Percentiles rank a stretch among this genome's conserved stretches.
These are phyloP conservation scores for Verticillium isaacii DNA, from an alignment of 2,329 filamentous ascomycete species.

Conservation along the genomic window DNA sequence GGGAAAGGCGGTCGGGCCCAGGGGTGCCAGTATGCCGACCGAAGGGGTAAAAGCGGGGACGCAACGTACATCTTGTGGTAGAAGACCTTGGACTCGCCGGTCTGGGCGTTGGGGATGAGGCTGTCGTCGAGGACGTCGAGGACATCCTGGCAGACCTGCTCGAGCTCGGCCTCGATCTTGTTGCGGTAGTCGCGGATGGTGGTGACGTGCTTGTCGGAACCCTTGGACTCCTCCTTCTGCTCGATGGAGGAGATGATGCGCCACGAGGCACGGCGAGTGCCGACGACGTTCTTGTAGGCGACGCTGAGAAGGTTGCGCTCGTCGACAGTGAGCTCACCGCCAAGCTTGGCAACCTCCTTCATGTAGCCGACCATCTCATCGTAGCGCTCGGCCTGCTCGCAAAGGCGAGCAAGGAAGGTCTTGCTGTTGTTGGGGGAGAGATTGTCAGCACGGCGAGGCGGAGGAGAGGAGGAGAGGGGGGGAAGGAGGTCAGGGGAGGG, in stretches of 20 bases:
- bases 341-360: slow-evolving; percentile 97
- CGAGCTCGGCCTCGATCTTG: slow-evolving; percentile 97
- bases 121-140: slow-evolving; percentile 90
- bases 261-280: slow-evolving; percentile 97
- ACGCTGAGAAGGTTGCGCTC: slow-evolving; percentile 98
- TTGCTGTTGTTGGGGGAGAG: slow-evolving; percentile 59
- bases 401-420: slow-evolving; percentile 99
- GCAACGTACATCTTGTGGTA: slow-evolving; percentile 96
- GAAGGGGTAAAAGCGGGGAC: not conserved
- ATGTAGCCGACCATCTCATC: slow-evolving; percentile 99
- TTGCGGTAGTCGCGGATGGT: slow-evolving; percentile 96
- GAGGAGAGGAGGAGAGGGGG: slow-evolving; percentile 7
- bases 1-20: not conserved
- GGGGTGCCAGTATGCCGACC: not conserved
- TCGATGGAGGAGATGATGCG: slow-evolving; percentile 99
- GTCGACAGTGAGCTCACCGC: slow-evolving; percentile 81
- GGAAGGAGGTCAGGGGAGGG: slow-evolving; percentile 4
- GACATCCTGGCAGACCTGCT: slow-evolving; percentile 97
- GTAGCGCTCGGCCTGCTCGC: slow-evolving; percentile 99
- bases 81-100: slow-evolving; percentile 98
- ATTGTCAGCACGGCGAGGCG: slow-evolving; percentile 9
- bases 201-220: slow-evolving; percentile 86
- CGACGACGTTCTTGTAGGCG: slow-evolving; percentile 99
- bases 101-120: slow-evolving; percentile 92
- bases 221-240: slow-evolving; percentile 99